Conservation (phyloP, 768 basidiomycete genomes). For the Pisolithus sp. region DNA sequence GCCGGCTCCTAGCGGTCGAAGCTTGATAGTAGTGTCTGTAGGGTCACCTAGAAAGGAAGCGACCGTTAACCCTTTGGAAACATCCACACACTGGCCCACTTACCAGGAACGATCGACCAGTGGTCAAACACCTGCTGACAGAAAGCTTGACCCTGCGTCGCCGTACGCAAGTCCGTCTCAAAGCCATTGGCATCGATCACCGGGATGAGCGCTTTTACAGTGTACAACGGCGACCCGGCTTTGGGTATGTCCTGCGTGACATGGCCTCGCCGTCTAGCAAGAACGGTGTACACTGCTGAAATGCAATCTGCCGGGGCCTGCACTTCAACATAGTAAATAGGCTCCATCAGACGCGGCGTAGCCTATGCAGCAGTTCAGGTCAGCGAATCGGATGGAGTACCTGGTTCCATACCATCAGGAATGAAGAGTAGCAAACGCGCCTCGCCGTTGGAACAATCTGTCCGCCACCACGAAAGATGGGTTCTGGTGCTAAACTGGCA, state of each 20-base stretch:
- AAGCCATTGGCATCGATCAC: constrained; percentile 99
- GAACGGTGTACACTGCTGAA: constrained; percentile 96
- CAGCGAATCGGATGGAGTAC: constrained; percentile 1
- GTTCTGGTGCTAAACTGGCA: constrained; percentile 86
- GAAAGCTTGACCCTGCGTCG: constrained; percentile 99
- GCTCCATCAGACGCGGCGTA: constrained; percentile 92
- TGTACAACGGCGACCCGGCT: constrained; percentile 95
- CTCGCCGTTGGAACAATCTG: constrained; percentile 99
- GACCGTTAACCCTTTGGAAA: neutral
- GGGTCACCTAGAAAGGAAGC: constrained; percentile 68
- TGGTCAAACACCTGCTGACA: constrained; percentile 97
- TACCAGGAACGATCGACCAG: constrained; percentile 97
- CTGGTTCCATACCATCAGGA: constrained; percentile 74
- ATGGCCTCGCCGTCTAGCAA: constrained; percentile 97
- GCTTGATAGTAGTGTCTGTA: constrained; percentile 93
- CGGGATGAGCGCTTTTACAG: constrained; percentile 96
- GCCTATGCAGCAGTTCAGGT: constrained; percentile 46
- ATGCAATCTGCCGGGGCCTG: constrained; percentile 98
- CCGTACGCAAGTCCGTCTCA: constrained; percentile 94
- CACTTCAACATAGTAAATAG: constrained; percentile 98
- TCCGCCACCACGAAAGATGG: constrained; percentile 96
- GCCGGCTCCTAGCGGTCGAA: constrained; percentile 95
- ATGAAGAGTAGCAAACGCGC: constrained; percentile 97
- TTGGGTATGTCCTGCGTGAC: constrained; percentile 98
- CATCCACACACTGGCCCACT: constrained; percentile 18